A percentile compares a stretch with the other conserved stretches of the same genome.
Evolutionary conservation across 1,139 yeast species (phyloP).

Genomic region (Debaryomyces sp.): DNA sequence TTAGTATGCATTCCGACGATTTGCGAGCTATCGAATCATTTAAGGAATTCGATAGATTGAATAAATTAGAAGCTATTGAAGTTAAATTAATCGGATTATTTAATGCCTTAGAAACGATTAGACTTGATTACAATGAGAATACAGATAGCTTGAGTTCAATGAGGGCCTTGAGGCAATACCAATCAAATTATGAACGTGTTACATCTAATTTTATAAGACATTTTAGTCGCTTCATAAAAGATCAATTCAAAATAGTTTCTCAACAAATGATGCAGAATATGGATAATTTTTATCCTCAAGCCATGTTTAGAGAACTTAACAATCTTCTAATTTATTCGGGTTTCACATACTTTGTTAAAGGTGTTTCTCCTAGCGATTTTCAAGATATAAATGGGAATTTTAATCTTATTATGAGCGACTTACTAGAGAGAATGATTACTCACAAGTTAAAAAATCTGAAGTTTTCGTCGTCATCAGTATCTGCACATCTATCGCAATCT

Average conservation of each 20-base stretch:
- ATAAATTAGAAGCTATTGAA: constrained; percentile 56
- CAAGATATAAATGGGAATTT: constrained; percentile 33
- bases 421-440: constrained; percentile 32
- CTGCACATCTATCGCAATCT: constrained; percentile 13
- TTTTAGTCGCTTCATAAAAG: constrained; percentile 48
- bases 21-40: constrained; percentile 51
- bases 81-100: constrained; percentile 58
- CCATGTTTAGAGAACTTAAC: constrained; percentile 38
- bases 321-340: constrained; percentile 60
- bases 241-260: constrained; percentile 42
- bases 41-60: constrained; percentile 50
- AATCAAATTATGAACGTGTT: constrained; percentile 60
- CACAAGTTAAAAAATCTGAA: constrained; percentile 25
- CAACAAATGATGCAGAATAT: constrained; percentile 29
- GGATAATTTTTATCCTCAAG: constrained; percentile 26
- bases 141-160: constrained; percentile 59
- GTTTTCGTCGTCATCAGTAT: constrained; percentile 13
- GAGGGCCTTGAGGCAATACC: constrained; percentile 74
- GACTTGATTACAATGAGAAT: constrained; percentile 42
- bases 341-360: constrained; percentile 65
- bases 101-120: constrained; percentile 64
- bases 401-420: constrained; percentile 26
- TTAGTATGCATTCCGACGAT: constrained; percentile 62
- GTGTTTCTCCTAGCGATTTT: constrained; percentile 43
- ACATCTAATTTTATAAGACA: constrained; percentile 54